Percentiles rank a stretch among this genome's conserved stretches.
These are phyloP conservation scores for Salix caprea DNA, from an alignment of 345 rosid species.

Conservation along the genomic window DNA sequence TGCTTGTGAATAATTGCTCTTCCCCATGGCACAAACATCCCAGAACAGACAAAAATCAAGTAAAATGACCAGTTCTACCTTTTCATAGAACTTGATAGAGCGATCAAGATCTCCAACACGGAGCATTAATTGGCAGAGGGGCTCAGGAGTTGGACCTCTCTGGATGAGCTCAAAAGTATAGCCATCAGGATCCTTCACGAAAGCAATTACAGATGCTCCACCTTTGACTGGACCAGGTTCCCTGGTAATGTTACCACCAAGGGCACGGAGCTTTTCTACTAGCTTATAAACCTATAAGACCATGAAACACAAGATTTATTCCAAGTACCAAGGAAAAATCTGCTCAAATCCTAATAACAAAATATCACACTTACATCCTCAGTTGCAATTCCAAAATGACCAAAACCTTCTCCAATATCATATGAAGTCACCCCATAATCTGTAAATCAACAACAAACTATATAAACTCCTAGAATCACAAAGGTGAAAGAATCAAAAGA, in stretches of 20 bases:
- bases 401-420: constrained; percentile 92
- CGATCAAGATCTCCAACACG: constrained; percentile 87
- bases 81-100: constrained; percentile 83
- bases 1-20: background rate
- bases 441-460: constrained; percentile 18
- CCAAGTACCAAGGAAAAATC: background rate
- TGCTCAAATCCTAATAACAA: background rate
- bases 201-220: constrained; percentile 62
- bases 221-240: constrained; percentile 97
- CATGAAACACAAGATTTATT: background rate
- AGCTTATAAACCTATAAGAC: constrained; percentile 60
- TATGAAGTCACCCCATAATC: constrained; percentile 85
- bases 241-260: constrained; percentile 72
- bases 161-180: constrained; percentile 81
- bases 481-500: background rate
- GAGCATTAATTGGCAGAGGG: constrained; percentile 94
- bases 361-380: constrained; percentile 52
- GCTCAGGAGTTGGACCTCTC: constrained; percentile 83
- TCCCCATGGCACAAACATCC: background rate
- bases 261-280: constrained; percentile 67
- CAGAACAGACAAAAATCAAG: background rate
- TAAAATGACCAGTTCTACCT: constrained; percentile 35
- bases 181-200: constrained; percentile 98
- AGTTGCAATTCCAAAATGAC: constrained; percentile 89
- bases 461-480: background rate